phyloP scores from a whole-genome alignment of 495 filamentous ascomycete species.

The Aspergillus avenaceus region DNA sequence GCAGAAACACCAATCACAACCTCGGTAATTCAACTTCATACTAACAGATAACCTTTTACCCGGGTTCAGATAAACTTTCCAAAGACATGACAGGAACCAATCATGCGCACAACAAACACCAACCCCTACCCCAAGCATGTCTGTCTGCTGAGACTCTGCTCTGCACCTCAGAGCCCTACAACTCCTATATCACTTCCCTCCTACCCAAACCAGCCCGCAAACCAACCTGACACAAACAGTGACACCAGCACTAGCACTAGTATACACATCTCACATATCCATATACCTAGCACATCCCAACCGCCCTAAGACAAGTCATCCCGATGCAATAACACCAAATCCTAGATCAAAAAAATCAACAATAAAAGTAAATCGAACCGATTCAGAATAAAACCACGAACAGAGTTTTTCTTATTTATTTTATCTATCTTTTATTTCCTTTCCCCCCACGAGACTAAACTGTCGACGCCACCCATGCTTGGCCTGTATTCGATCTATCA shows the following conservation, averaged over 20 bases:
- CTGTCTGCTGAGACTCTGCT: no score
- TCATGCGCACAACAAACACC: no score
- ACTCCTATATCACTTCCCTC: background rate
- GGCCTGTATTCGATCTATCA: background rate
- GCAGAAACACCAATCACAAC: no score
- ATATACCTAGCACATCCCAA: background rate
- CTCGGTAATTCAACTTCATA: no score
- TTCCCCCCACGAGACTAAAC: background rate
- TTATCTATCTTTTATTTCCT: background rate
- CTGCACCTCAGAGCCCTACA: no score
- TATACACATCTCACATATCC: no score
- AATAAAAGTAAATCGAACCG: background rate
- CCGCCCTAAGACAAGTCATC: background rate
- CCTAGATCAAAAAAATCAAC: background rate
- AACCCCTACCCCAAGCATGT: no score
- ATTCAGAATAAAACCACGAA: background rate
- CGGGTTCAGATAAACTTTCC: no score
- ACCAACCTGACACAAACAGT: background rate
- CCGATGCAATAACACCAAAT: no score
- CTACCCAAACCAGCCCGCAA: background rate
- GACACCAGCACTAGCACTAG: background rate
- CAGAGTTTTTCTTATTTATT: background rate
- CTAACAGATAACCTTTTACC: no score
- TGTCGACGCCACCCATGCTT: background rate
- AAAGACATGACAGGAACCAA: no score